Evolutionary conservation across 441 rosid genomes (phyloP).

Genomic region (Brassica hybrid): DNA sequence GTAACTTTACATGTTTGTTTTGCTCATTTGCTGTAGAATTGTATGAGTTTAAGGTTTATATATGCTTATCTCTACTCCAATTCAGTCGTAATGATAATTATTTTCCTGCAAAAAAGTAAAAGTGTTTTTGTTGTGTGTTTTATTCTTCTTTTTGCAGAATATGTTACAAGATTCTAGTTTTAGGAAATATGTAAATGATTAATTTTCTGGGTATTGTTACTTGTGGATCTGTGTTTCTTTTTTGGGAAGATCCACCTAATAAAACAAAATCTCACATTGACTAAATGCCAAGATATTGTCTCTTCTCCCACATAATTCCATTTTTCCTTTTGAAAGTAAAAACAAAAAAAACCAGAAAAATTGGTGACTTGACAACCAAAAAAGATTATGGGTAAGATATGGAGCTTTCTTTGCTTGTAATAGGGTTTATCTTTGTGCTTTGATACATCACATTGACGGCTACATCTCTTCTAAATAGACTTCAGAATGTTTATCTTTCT

Average conservation of each 20-base stretch:
- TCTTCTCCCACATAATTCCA: constrained; percentile 37
- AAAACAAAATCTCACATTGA: constrained; percentile 31
- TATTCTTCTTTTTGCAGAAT: not conserved
- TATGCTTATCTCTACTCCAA: constrained; percentile 12
- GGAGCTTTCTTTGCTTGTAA: constrained; percentile 40
- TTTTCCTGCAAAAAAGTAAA: constrained; percentile 32
- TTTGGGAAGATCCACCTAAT: constrained; percentile 39
- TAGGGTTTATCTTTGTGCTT: constrained; percentile 36
- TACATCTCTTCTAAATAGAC: constrained; percentile 19
- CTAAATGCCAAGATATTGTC: constrained; percentile 38
- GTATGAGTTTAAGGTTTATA: constrained; percentile 20
- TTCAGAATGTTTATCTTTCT: constrained; percentile 11
- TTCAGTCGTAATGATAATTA: not conserved
- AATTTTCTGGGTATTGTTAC: constrained; percentile 10
- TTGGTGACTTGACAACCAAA: constrained; percentile 36
- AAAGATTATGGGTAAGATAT: constrained; percentile 41
- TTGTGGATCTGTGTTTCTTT: constrained; percentile 37
- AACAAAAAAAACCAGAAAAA: not conserved
- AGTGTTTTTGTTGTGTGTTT: constrained; percentile 25
- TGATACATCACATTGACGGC: constrained; percentile 36
- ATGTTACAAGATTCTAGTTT: constrained; percentile 36
- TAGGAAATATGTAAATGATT: constrained; percentile 18
- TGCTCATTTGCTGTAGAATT: constrained; percentile 16
- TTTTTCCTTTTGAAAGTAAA: not conserved
- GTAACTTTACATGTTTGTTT: not conserved